These are phyloP conservation scores for Mycena floridula DNA, from an alignment of 768 basidiomycete genomes.

Conservation along the genomic window DNA sequence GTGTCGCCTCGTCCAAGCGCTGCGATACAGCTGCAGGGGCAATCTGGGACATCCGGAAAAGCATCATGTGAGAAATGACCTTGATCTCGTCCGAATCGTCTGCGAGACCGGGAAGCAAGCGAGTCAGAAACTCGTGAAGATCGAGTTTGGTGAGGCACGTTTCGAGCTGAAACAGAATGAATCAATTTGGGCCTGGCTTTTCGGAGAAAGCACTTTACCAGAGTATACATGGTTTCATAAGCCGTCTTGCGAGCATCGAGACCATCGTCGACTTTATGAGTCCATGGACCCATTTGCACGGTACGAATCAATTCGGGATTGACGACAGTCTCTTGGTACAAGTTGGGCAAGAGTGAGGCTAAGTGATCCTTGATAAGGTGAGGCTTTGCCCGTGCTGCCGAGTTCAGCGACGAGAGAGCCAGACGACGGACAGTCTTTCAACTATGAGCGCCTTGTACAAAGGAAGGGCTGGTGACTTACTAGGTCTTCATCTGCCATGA, in stretches of 20 bases:
- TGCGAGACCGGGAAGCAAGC: slow-evolving; percentile 74
- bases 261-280: slow-evolving; percentile 94
- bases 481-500: slow-evolving; percentile 85
- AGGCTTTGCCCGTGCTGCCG: slow-evolving; percentile 92
- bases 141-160: slow-evolving; percentile 88
- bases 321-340: slow-evolving; percentile 82
- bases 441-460: slow-evolving; percentile 1
- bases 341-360: slow-evolving; percentile 61
- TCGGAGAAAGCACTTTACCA: slow-evolving; percentile 48
- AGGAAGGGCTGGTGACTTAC: slow-evolving; percentile 36
- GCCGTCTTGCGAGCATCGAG: slow-evolving; percentile 95
- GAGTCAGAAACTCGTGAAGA: slow-evolving; percentile 75
- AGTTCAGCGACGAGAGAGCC: slow-evolving; percentile 86
- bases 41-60: slow-evolving; percentile 84
- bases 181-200: neutral
- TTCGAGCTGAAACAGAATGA: slow-evolving; percentile 53
- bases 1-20: slow-evolving; percentile 79
- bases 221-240: slow-evolving; percentile 94
- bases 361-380: slow-evolving; percentile 87
- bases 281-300: slow-evolving; percentile 97
- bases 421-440: slow-evolving; percentile 82
- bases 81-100: slow-evolving; percentile 97
- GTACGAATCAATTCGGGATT: slow-evolving; percentile 78
- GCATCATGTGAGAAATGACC: slow-evolving; percentile 92
- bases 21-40: slow-evolving; percentile 80